A percentile compares a stretch with the other conserved stretches of the same genome.
Evolutionary conservation across 2,329 filamentous ascomycete genomes (phyloP).

Genomic region (Aspergillus persii): DNA sequence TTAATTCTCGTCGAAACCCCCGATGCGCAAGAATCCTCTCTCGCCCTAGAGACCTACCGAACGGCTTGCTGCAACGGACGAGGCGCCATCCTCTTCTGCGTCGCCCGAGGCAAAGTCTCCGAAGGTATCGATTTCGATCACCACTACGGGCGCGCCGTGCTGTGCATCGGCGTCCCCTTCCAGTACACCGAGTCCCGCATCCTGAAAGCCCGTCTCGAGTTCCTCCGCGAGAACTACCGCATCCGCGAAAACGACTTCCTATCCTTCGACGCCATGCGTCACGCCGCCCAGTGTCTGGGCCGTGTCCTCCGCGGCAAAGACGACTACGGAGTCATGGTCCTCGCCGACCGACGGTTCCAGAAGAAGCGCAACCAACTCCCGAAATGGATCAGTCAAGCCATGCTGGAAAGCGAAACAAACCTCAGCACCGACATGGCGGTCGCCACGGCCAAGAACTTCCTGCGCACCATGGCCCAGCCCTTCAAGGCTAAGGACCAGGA

Average conservation of each 20-base stretch:
- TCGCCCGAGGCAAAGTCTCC: conserved; percentile 93
- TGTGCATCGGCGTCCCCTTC: conserved; percentile 96
- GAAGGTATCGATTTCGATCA: conserved; percentile 99
- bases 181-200: conserved; percentile 98
- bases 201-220: conserved; percentile 90
- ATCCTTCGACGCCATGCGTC: conserved; percentile 99
- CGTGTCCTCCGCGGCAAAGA: conserved; percentile 95
- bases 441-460: conserved; percentile 81
- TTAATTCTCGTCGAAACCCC: conserved; percentile 96
- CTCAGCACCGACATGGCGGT: conserved; percentile 95
- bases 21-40: conserved; percentile 92
- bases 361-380: conserved; percentile 88
- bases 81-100: conserved; percentile 87
- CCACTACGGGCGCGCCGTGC: conserved; percentile 91
- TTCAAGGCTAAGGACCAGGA: conserved; percentile 82
- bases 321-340: conserved; percentile 99
- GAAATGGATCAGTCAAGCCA: conserved; percentile 91
- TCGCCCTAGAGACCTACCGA: conserved; percentile 93
- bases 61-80: conserved; percentile 97
- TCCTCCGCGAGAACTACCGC: conserved; percentile 93
- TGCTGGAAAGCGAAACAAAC: conserved; percentile 82
- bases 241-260: conserved; percentile 97
- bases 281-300: conserved; percentile 92
- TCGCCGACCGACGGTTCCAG: conserved; percentile 89
- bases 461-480: conserved; percentile 88